Evolutionary conservation across 192 early-diverging fungal genomes (phyloP).

Genomic region (Thoreauomyces humboldtii): DNA sequence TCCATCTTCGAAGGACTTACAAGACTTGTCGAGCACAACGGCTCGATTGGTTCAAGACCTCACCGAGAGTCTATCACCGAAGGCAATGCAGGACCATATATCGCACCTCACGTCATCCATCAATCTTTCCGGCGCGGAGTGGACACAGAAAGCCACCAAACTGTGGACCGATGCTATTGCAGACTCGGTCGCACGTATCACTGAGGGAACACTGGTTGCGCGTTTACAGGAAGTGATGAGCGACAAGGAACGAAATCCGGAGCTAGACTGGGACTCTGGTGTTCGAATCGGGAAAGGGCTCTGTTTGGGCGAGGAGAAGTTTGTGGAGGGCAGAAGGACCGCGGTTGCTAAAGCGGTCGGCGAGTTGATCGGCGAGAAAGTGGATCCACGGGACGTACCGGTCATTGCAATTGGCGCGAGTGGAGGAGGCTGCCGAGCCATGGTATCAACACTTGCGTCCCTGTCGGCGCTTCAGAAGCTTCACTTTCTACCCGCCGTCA

Average conservation of each 20-base stretch:
- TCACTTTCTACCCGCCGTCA: slow-evolving; percentile 18
- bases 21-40: background rate
- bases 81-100: background rate
- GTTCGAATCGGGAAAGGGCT: slow-evolving; percentile 21
- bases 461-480: slow-evolving; percentile 15
- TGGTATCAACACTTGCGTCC: slow-evolving; percentile 29
- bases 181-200: slow-evolving; percentile 1
- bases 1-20: background rate
- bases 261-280: slow-evolving; percentile 25
- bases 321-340: background rate
- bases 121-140: background rate
- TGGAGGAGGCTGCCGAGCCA: slow-evolving; percentile 40
- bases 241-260: slow-evolving; percentile 25
- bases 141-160: background rate
- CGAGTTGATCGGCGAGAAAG: slow-evolving; percentile 26
- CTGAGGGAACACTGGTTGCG: slow-evolving; percentile 18
- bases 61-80: background rate
- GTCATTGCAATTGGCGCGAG: slow-evolving; percentile 34
- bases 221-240: background rate
- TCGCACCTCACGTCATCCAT: background rate
- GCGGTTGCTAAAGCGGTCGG: slow-evolving; percentile 18
- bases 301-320: slow-evolving; percentile 11
- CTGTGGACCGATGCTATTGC: slow-evolving; percentile 12
- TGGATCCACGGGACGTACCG: slow-evolving; percentile 26
- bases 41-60: background rate